Evolutionary conservation across 306 rosid genomes (phyloP), one percentile per base, ranked within the genome.

Genomic region (Hippophae gyantsensis): DNA sequence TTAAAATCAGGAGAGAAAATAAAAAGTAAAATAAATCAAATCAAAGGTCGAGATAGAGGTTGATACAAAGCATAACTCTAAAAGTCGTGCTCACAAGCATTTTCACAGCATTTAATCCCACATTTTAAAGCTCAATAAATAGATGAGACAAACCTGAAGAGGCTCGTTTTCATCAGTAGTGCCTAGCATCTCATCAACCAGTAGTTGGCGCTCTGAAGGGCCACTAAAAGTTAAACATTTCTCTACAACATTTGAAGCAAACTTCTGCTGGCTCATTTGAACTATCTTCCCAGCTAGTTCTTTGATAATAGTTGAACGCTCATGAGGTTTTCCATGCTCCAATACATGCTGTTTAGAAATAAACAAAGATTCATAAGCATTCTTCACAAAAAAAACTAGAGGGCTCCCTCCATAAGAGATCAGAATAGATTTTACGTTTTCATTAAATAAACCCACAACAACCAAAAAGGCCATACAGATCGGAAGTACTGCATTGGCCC

Each of bases 241-340:
- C 79, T 87, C 97, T 44, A 85, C 86, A 13, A 90, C 98, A 71
- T 90, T 90, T 13, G 98, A 90, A 43, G 97, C 97, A 79, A 90
- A 90, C 80, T 90, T 90, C 81, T 90, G 98, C 76, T 85, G 96
- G 69, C 98, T 90, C 98, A 90, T 90, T 75, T 78, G 86, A 61
- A 87, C 97, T 70, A 90, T 85, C 60, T 59, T 82, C 57, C 89
- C 97, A 2, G 98, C 92, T 71, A 90, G 81, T 67, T 90, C 97
- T 71, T 85, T 85, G 10, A 90, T 90, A 42, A 90, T 87, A 57
- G 90, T 69, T 0, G 97, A 83, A 38, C 96, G 94, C 72, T 90
- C 97, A 10, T 90, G 90, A 57, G 85, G 86, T 57, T 87, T 90
- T 69, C 97, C 97, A 54, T 90, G 94, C 74, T 86, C 97, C 52